Base-by-base conservation (phyloP, 371 early-diverging fungal species). In the Chytridiales sp. region DNA sequence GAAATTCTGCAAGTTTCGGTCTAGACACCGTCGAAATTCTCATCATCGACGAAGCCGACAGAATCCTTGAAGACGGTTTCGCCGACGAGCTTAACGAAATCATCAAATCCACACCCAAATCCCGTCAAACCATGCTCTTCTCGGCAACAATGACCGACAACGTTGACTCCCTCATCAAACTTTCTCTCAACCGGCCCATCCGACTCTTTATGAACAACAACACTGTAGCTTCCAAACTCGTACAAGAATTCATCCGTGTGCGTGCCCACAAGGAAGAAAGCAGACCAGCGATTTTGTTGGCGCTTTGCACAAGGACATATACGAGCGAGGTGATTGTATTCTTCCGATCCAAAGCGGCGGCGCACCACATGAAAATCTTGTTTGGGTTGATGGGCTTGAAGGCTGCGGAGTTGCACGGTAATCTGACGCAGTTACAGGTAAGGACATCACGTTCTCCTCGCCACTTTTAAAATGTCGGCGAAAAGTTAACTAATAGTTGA, bases 141-240 rank as follows among this genome's bases (percentile, higher is more conserved):
- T 95, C 96, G 39, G 99, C 99, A 17, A 99, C 99, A n/a, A 99
- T 99, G 99, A 99, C 99, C 2, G 95, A 94, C 70, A 96, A 98
- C 66, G 95, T 97, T 30, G 95, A 96, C 70, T 87, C 95, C 65
- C 81, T 98, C 50, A 87, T 95, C 46, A 88, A 93, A 39, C 83
- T 98, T 73, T 95, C 97, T 0, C 80, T 98, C 49, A 85, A 90
- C 51, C 76, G 86, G 21, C 98, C 97, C 30, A 90, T 92, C 3
- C 84, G 93, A 36, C 80, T 96, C n/a, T 92, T 93, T 70, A 83
- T 97, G 26, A 93, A 98, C 70, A 70, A 83, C 26, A 90, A 87
- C 21, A 76, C 91, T 17, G 85, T 94, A 0, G 89, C 94, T 17
- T 74, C 78, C 22, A 79, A 86, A 31, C 79, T 98, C 39, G 72